Evolutionary conservation across 2,329 filamentous ascomycete genomes (phyloP).

Genomic region (Aspergillus phoenicis): DNA sequence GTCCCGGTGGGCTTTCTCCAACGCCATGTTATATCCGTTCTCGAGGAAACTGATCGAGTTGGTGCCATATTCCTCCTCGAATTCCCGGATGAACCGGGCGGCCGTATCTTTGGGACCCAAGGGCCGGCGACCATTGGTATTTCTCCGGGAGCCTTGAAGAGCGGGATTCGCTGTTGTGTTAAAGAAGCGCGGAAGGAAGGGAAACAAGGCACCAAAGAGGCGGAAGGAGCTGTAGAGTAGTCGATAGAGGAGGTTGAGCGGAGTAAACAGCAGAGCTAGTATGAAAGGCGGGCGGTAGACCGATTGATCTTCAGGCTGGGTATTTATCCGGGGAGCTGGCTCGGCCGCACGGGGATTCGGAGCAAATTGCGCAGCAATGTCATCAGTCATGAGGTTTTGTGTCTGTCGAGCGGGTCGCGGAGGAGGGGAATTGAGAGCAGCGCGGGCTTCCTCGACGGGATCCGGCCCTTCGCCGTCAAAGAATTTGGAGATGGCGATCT

Average conservation of each 20-base stretch:
- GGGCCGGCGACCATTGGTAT: slow-evolving; percentile 70
- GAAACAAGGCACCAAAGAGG: slow-evolving; percentile 74
- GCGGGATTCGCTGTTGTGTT: slow-evolving; percentile 52
- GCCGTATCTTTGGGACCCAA: slow-evolving; percentile 86
- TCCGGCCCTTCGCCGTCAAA: slow-evolving; percentile 93
- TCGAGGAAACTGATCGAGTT: slow-evolving; percentile 73
- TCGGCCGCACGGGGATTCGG: slow-evolving; percentile 53
- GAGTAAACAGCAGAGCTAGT: slow-evolving; percentile 75
- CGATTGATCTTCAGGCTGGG: slow-evolving; percentile 67
- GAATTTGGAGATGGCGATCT: slow-evolving; percentile 97
- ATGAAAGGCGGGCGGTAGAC: slow-evolving; percentile 73
- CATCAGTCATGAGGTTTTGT: slow-evolving; percentile 68
- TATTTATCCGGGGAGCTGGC: slow-evolving; percentile 82
- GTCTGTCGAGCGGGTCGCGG: slow-evolving; percentile 64
- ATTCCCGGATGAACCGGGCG: slow-evolving; percentile 84
- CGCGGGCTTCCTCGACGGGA: slow-evolving; percentile 73
- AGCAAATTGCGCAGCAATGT: slow-evolving; percentile 38
- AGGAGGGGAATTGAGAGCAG: slow-evolving; percentile 62
- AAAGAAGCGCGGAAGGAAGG: slow-evolving; percentile 72
- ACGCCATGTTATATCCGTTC: slow-evolving; percentile 85
- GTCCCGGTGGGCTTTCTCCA: slow-evolving; percentile 86
- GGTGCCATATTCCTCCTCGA: slow-evolving; percentile 87
- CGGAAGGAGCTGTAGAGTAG: slow-evolving; percentile 68
- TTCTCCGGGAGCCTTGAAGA: slow-evolving; percentile 48
- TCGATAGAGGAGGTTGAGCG: slow-evolving; percentile 76